These are phyloP conservation scores for Inonotus obliquus DNA, from an alignment of 1,284 basidiomycete species.

Conservation along the genomic window DNA sequence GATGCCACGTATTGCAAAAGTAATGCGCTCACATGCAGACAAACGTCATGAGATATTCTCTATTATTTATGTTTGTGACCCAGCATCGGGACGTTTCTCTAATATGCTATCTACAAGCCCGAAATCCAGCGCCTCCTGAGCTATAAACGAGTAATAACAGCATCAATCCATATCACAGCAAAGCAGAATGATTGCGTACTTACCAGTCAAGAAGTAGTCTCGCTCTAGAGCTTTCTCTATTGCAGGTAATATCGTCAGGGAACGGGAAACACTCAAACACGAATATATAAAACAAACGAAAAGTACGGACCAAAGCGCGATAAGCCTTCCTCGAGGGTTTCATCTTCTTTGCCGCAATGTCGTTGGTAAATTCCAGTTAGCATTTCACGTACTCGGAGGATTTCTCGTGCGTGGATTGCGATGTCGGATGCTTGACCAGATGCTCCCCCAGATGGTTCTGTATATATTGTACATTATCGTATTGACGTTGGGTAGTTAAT, in stretches of 20 bases:
- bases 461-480: no score
- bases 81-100: constrained; percentile 33
- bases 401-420: constrained; percentile 91
- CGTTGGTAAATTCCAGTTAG: constrained; percentile 82
- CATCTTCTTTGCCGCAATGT: constrained; percentile 67
- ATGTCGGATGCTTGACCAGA: constrained; percentile 92
- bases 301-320: constrained; percentile 64
- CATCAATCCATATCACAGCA: constrained; percentile 1
- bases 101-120: constrained; percentile 90
- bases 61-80: background rate
- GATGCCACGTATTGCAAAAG: no score
- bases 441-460: constrained; percentile 92
- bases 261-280: no score
- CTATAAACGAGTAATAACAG: constrained; percentile 33
- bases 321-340: constrained; percentile 59
- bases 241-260: constrained; percentile 7
- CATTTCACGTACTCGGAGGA: constrained; percentile 77
- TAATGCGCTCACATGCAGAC: no score
- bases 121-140: constrained; percentile 82
- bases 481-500: no score
- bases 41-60: no score
- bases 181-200: constrained; percentile 22
- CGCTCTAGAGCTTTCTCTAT: constrained; percentile 83
- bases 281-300: background rate
- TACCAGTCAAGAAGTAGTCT: constrained; percentile 92